phyloP scores from a whole-genome alignment of 805 yeast species.

The Clavispora vitiphila region DNA sequence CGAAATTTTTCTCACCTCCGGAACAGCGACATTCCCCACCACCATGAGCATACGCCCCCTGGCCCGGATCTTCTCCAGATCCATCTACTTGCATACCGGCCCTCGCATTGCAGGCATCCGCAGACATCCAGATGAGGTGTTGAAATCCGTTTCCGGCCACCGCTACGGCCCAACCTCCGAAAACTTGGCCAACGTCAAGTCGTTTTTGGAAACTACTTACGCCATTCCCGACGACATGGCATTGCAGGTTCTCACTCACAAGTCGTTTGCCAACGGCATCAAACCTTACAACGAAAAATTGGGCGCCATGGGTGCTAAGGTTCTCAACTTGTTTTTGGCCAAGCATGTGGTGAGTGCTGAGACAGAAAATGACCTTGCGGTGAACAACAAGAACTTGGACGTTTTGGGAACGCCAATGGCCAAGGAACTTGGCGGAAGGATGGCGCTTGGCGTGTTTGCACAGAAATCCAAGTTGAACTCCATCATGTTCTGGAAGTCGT shows the following conservation, averaged over 20 bases:
- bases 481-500: slow-evolving; percentile 63
- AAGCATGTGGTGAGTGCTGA: slow-evolving; percentile 35
- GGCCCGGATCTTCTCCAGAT: slow-evolving; percentile 16
- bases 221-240: slow-evolving; percentile 55
- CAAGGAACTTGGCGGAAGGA: slow-evolving; percentile 47
- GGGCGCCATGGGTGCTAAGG: slow-evolving; percentile 63
- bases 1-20: neutral
- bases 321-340: slow-evolving; percentile 47
- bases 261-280: slow-evolving; percentile 88
- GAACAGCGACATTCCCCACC: neutral
- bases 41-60: slow-evolving; percentile 11
- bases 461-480: slow-evolving; percentile 43
- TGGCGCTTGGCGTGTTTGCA: slow-evolving; percentile 49
- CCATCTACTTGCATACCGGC: slow-evolving; percentile 42
- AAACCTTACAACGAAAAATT: slow-evolving; percentile 88
- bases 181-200: slow-evolving; percentile 45
- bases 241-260: slow-evolving; percentile 84
- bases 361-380: slow-evolving; percentile 27
- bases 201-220: slow-evolving; percentile 44
- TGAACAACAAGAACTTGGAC: slow-evolving; percentile 51
- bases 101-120: slow-evolving; percentile 66
- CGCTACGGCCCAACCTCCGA: slow-evolving; percentile 49
- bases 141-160: slow-evolving; percentile 27
- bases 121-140: slow-evolving; percentile 58
- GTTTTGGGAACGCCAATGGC: slow-evolving; percentile 54